Evolutionary conservation across 139 green algal genomes (phyloP), one percentile per base, ranked within the genome.

Genomic region (Chlorella sp.): DNA sequence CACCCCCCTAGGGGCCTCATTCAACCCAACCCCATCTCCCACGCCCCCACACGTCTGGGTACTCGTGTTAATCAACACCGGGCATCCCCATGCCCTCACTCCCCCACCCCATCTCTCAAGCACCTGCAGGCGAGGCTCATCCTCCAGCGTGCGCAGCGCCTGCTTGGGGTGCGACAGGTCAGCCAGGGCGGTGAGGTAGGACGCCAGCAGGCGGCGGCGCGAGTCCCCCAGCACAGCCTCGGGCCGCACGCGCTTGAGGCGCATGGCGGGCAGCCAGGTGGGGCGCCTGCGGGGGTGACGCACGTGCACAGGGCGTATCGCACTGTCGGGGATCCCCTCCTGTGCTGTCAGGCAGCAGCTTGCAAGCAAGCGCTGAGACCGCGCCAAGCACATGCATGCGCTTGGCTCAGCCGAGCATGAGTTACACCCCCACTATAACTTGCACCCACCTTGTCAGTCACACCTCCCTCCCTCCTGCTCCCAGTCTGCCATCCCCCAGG

Each of bases 241-340:
- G 19, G 30, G 81, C 39, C 68, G 40, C 48, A 91, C 26, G 0
- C n/a, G 81, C 57, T 60, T 80, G 42, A 90, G 78, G 39, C 92
- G 92, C 90, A 95, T 94, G 66, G 40, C 73, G 0, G 95, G 93
- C 26, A 96, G 86, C 90, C 93, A 97, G 26, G 96, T 97, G 36
- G 95, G 94, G 32, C 95, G 88, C 95, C 93, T 95, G 89, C 81
- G 78, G 40, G 66, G 85, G n/a, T 36, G 83, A 36, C 53, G 15
- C n/a, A n/a, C n/a, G n/a, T n/a, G 71, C 24, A 14, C 24, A 61
- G 81, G 14, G 42, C 30, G 48, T 26, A 53, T 48, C 39, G 81
- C n/a, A n/a, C 14, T 24, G 53, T 86, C 34, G 22, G 78, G 9
- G 48, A n/a, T n/a, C 48, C 48, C 48, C 5, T 9, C 48, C 48